phyloP scores from a whole-genome alignment of 805 yeast species.

The Pichia rugopelliculosa region DNA sequence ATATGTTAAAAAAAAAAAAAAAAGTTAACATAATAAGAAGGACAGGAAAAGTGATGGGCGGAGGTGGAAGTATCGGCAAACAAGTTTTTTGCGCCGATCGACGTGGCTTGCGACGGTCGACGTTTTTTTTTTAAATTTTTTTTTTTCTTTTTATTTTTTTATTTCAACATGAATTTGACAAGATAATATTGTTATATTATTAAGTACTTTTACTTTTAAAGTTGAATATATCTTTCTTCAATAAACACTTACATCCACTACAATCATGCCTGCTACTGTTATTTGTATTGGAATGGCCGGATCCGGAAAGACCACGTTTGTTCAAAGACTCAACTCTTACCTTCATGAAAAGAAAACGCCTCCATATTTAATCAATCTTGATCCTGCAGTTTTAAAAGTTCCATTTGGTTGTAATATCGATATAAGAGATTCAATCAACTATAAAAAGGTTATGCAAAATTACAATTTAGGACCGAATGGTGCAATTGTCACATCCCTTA shows the following conservation, averaged over 20 bases:
- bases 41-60: not conserved
- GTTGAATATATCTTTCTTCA: not conserved
- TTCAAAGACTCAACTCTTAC: constrained; percentile 91
- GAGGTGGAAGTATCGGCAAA: not conserved
- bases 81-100: not conserved
- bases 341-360: constrained; percentile 62
- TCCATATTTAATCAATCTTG: constrained; percentile 90
- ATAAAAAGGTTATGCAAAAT: constrained; percentile 93
- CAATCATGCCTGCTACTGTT: constrained; percentile 27
- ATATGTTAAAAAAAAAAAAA: no score
- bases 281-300: constrained; percentile 44
- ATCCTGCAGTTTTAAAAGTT: constrained; percentile 92
- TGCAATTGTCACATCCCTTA: constrained; percentile 92
- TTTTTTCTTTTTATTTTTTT: not conserved
- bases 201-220: no score
- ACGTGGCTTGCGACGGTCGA: not conserved
- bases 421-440: constrained; percentile 91
- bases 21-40: not conserved
- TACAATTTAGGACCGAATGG: constrained; percentile 96
- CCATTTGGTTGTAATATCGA: constrained; percentile 94
- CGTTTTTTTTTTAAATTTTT: not conserved
- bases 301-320: constrained; percentile 94
- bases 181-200: no score
- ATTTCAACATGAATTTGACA: not conserved
- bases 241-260: not conserved